Evolutionary conservation across 495 filamentous ascomycete species (phyloP).

Genomic region (Clavariopsis aquatica): DNA sequence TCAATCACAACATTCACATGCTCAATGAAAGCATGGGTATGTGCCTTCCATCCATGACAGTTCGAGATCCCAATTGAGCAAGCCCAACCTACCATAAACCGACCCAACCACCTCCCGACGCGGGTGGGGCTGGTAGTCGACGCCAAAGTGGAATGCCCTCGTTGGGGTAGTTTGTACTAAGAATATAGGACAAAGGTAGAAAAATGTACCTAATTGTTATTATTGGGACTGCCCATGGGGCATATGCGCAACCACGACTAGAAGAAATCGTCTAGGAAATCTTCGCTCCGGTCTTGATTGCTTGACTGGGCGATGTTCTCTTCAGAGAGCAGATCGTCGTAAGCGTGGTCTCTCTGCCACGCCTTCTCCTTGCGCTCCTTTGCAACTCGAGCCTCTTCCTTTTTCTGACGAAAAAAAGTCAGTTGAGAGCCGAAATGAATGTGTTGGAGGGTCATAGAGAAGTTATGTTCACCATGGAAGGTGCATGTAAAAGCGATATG

Average conservation of each 20-base stretch:
- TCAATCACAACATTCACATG: slow-evolving; percentile 43
- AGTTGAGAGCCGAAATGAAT: not conserved
- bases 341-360: slow-evolving; percentile 91
- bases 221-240: not conserved
- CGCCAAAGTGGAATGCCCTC: not conserved
- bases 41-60: slow-evolving; percentile 38
- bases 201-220: not conserved
- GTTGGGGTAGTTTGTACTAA: not conserved
- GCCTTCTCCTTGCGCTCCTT: slow-evolving; percentile 84
- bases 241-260: slow-evolving; percentile 39
- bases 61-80: slow-evolving; percentile 12
- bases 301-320: slow-evolving; percentile 64
- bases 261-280: slow-evolving; percentile 76
- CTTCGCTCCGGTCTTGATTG: slow-evolving; percentile 65
- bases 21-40: slow-evolving; percentile 48
- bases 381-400: slow-evolving; percentile 74
- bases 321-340: slow-evolving; percentile 78
- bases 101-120: not conserved
- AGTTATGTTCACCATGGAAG: not conserved
- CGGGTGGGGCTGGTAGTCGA: not conserved
- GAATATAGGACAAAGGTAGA: not conserved
- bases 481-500: not conserved
- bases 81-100: not conserved
- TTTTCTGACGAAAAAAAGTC: slow-evolving; percentile 55
- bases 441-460: not conserved